A percentile compares a stretch with the other conserved stretches of the same genome.
Conservation (phyloP, 1,139 yeast species). For the Taphrina communis region DNA sequence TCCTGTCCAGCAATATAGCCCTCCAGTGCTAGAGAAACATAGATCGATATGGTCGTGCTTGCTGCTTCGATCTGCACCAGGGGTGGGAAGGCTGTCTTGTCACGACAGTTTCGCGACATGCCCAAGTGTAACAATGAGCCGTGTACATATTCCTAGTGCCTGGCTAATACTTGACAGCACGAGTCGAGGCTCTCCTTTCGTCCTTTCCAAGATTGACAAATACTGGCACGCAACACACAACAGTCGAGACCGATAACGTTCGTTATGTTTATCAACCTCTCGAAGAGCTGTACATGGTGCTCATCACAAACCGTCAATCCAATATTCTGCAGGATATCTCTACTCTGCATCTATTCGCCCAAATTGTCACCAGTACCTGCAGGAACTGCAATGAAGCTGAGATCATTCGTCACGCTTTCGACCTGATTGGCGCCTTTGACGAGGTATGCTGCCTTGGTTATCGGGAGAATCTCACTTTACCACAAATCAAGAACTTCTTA, state of each 20-base stretch:
- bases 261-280: slow-evolving; percentile 95
- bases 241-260: slow-evolving; percentile 89
- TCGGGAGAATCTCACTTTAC: slow-evolving; percentile 80
- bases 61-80: slow-evolving; percentile 96
- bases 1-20: neutral
- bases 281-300: slow-evolving; percentile 89
- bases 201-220: slow-evolving; percentile 83
- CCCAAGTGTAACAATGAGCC: slow-evolving; percentile 49
- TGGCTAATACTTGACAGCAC: slow-evolving; percentile 59
- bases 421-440: slow-evolving; percentile 88
- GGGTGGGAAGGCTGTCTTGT: slow-evolving; percentile 89
- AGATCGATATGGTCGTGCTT: slow-evolving; percentile 62
- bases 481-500: slow-evolving; percentile 86
- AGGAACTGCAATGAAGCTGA: slow-evolving; percentile 79
- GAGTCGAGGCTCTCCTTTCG: slow-evolving; percentile 84
- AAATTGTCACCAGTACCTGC: slow-evolving; percentile 76
- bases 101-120: slow-evolving; percentile 89
- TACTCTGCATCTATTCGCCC: slow-evolving; percentile 83
- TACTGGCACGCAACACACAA: slow-evolving; percentile 83
- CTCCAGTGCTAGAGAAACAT: neutral
- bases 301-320: slow-evolving; percentile 88
- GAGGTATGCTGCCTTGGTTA: slow-evolving; percentile 90
- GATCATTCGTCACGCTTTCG: slow-evolving; percentile 83
- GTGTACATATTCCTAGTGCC: neutral
- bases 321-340: slow-evolving; percentile 94